phyloP scores from a whole-genome alignment of 345 rosid genomes.

The Salix purpurea region DNA sequence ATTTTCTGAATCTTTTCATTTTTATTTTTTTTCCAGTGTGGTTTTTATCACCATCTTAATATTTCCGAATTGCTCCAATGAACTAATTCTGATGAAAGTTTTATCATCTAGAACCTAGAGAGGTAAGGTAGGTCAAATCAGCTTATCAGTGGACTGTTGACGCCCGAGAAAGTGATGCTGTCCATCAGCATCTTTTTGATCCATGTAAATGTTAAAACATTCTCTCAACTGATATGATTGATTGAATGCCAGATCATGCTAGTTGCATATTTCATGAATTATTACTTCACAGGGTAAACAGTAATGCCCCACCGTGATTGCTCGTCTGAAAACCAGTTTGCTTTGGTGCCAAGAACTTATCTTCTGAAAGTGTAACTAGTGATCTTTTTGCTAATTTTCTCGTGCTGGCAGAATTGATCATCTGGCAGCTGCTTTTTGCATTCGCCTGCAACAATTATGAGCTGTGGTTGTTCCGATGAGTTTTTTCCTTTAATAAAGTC shows the following conservation, averaged over 20 bases:
- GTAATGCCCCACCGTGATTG: neutral
- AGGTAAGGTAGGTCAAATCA: neutral
- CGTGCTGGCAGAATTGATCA: neutral
- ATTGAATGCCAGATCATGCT: neutral
- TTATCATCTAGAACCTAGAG: neutral
- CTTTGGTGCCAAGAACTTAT: neutral
- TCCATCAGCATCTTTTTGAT: neutral
- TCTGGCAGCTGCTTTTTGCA: neutral
- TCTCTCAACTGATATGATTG: neutral
- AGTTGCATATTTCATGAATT: neutral
- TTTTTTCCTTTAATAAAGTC: too few species aligned
- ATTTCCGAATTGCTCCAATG: neutral
- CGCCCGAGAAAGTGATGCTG: neutral
- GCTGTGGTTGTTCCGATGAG: neutral
- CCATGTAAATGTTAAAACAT: neutral
- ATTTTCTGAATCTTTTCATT: slow-evolving; percentile 3
- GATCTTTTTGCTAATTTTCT: neutral
- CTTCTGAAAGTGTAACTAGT: neutral
- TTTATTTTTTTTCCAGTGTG: neutral
- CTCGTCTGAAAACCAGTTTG: neutral
- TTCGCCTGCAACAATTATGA: neutral
- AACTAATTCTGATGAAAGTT: slow-evolving; percentile 11
- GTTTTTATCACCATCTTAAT: neutral
- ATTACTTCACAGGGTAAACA: neutral
- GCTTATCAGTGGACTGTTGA: neutral